Evolutionary conservation across 768 basidiomycete species (phyloP).

Genomic region (Pleurotus salmoneostramineus): DNA sequence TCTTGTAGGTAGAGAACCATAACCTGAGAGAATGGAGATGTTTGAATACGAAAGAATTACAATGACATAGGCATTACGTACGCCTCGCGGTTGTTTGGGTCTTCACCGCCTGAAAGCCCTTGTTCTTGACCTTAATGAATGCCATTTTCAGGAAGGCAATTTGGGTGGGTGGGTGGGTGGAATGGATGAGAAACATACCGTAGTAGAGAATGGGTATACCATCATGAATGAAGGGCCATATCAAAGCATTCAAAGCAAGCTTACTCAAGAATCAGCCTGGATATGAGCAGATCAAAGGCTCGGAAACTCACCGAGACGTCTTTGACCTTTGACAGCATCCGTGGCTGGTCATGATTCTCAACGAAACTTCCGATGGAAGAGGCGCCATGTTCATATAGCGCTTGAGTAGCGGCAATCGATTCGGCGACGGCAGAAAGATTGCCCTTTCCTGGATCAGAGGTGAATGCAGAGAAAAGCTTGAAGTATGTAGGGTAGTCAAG

Average conservation of each 20-base stretch:
- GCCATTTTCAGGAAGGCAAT: background rate
- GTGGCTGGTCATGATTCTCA: conserved; percentile 67
- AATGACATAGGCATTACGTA: conserved; percentile 14
- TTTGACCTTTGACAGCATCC: conserved; percentile 49
- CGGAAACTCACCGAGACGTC: conserved; percentile 34
- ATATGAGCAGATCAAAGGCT: background rate
- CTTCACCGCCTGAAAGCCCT: conserved; percentile 48
- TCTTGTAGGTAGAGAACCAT: conserved; percentile 54
- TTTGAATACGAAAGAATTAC: background rate
- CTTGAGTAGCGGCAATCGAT: conserved; percentile 31
- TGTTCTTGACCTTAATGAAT: conserved; percentile 50
- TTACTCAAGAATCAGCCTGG: conserved; percentile 3
- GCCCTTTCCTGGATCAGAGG: conserved; percentile 36
- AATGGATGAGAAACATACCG: conserved; percentile 24
- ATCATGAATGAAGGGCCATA: conserved; percentile 62
- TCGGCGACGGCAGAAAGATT: conserved; percentile 37
- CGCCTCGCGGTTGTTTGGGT: conserved; percentile 66
- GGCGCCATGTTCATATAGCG: conserved; percentile 32
- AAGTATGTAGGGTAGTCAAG: conserved; percentile 61
- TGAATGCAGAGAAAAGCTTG: conserved; percentile 47
- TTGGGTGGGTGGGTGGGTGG: background rate
- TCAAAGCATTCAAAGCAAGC: conserved; percentile 51
- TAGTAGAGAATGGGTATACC: conserved; percentile 72
- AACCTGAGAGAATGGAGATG: conserved; percentile 30
- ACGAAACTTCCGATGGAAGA: conserved; percentile 58